phyloP scores from a whole-genome alignment of 1,284 basidiomycete genomes.

The Pascua sp. region DNA sequence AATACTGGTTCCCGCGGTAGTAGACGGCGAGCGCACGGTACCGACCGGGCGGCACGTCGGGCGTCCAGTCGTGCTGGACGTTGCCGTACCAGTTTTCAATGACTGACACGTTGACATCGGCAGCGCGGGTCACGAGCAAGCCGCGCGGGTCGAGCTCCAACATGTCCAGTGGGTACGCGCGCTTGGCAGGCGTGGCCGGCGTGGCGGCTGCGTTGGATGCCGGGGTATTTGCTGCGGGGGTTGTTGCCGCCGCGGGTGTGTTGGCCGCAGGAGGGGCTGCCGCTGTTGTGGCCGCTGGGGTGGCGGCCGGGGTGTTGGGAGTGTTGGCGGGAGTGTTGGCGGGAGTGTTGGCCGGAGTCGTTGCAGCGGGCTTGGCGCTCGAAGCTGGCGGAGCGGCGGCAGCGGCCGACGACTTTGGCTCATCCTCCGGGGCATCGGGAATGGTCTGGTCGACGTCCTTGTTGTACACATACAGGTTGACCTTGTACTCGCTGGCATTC shows the following conservation, averaged over 20 bases:
- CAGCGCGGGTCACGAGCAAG: slow-evolving; percentile 6
- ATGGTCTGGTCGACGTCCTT: slow-evolving; percentile 17
- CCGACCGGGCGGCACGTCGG: slow-evolving; percentile 30
- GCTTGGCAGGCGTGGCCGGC: not conserved
- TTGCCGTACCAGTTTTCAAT: slow-evolving; percentile 21
- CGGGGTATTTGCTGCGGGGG: not conserved
- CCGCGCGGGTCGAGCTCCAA: not conserved
- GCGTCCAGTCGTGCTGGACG: slow-evolving; percentile 18
- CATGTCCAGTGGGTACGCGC: not conserved
- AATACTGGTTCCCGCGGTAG: slow-evolving; percentile 13
- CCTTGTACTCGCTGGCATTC: slow-evolving; percentile 9
- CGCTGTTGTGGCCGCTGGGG: not conserved
- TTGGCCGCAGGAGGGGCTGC: not conserved
- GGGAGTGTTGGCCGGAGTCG: too few species aligned
- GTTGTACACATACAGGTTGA: slow-evolving; percentile 31
- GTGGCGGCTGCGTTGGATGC: not conserved
- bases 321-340: not conserved
- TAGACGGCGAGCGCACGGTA: slow-evolving; percentile 33
- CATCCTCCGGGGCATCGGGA: not conserved
- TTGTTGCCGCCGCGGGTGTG: not conserved
- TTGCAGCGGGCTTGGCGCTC: not conserved
- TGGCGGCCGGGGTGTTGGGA: not conserved
- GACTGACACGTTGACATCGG: slow-evolving; percentile 25
- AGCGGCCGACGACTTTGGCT: not conserved
- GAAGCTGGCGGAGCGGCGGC: not conserved